Percentiles rank a stretch among this genome's conserved stretches.
These are phyloP conservation scores for Colletotrichum navitas DNA, from an alignment of 2,329 filamentous ascomycete genomes.

Conservation along the genomic window DNA sequence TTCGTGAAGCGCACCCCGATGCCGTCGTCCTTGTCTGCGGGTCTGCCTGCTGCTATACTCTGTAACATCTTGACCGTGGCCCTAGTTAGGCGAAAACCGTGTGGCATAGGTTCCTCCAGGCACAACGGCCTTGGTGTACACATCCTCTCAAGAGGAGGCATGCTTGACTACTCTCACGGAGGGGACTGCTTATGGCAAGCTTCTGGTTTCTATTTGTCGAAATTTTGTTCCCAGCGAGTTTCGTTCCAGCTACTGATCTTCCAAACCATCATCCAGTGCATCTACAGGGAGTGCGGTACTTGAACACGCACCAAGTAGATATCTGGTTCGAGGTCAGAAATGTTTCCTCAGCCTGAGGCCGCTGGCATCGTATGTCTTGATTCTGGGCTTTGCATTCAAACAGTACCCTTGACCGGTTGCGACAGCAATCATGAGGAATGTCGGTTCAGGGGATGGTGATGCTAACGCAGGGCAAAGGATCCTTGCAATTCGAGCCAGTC, in stretches of 20 bases:
- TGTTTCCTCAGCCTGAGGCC: background rate
- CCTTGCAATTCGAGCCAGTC: background rate
- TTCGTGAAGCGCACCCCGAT: background rate
- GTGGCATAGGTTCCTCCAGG: background rate
- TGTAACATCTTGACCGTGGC: background rate
- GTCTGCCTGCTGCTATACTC: background rate
- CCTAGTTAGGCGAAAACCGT: background rate
- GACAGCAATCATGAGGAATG: background rate
- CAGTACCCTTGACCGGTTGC: background rate
- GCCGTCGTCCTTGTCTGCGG: background rate
- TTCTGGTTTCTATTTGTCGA: background rate
- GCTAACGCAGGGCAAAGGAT: background rate
- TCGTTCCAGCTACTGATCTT: background rate
- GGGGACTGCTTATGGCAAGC: background rate
- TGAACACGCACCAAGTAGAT: background rate
- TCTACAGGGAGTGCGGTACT: background rate
- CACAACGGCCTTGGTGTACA: background rate
- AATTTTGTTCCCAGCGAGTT: background rate
- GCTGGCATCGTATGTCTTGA: background rate
- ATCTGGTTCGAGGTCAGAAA: background rate
- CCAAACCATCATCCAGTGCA: background rate
- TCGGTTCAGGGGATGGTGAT: background rate
- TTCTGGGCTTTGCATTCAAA: background rate
- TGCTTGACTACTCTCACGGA: background rate
- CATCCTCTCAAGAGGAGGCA: background rate